Evolutionary conservation across 2,329 filamentous ascomycete genomes (phyloP), one percentile per base, ranked within the genome.

Genomic region (Talaromyces sp.): DNA sequence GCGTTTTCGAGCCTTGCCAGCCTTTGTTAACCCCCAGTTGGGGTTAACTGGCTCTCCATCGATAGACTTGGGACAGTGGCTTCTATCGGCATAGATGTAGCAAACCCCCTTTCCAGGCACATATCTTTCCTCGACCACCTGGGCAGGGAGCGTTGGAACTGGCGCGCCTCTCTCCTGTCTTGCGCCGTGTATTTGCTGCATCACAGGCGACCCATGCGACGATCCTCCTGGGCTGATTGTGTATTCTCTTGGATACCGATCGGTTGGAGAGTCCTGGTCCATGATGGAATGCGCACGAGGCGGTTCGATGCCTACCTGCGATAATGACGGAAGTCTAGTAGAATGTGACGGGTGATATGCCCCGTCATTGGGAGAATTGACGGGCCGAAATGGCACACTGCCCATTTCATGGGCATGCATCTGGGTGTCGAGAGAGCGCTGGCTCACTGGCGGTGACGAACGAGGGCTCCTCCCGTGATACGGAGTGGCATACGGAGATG

Each of bases 1-100:
- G 60, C 93, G 84, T 78, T 97, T 97, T 66, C 93, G 86, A 54
- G 93, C 92, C 78, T 96, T 96, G 14, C 93, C 93, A 2, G 93
- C 92, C 77, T 96, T 96, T 38, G 93, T 96, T 10, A 96, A 87
- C 17, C 93, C 92, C 93, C 93, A 96, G 66, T 91, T 90, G 1
- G 92, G 90, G 71, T 96, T 96, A 56, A 96, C 91, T 0, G 82
- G 82, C 71, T 96, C 90, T 19, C 92, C 92, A 67, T 96, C 90
- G 64, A 96, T 93, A 29, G 89, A 80, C 41, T 89, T 90, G 68
- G 89, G 91, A 78, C 89, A 93, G 71, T 90, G 88, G 58, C 86
- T 89, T 31, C 89, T 90, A 70, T 96, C 91, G 64, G 93, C 90
- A 71, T 95, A 95, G 64, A 95, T 88, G 71, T 91, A 95, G 77